A percentile compares a stretch with the other conserved stretches of the same genome.
phyloP scores from a whole-genome alignment of 352 stramenopile species.

The Hyaloperonospora arabidopsidis region DNA sequence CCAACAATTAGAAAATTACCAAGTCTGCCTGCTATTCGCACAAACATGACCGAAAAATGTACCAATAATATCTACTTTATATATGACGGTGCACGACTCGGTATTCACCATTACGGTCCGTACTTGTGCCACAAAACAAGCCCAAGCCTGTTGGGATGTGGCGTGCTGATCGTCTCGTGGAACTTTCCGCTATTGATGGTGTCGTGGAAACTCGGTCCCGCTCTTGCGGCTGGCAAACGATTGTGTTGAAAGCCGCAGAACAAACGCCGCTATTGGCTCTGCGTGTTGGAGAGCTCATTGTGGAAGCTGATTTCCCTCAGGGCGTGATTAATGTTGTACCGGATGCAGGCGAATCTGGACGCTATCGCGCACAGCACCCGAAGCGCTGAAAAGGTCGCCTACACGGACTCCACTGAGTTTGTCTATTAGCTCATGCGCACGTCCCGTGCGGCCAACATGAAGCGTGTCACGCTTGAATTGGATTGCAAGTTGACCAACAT shows the following conservation, averaged over 20 bases:
- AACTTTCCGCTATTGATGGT: conserved; percentile 97
- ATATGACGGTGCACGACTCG: no score
- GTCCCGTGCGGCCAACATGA: conserved; percentile 37
- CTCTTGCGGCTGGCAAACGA: conserved; percentile 87
- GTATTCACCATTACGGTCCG: not conserved
- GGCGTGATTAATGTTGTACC: conserved; percentile 81
- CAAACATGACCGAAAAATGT: no score
- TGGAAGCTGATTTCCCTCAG: conserved; percentile 62
- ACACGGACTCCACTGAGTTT: no score
- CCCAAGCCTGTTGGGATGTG: conserved; percentile 87
- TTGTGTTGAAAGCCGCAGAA: conserved; percentile 91
- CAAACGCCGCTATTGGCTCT: conserved; percentile 36
- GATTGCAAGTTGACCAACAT: conserved; percentile 72
- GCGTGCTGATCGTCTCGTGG: conserved; percentile 69
- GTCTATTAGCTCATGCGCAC: no score
- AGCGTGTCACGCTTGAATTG: conserved; percentile 64
- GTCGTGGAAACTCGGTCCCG: conserved; percentile 87
- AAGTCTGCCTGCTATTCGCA: no score
- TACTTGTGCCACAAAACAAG: conserved; percentile 31
- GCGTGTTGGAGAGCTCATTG: conserved; percentile 77
- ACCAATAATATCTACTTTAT: no score
- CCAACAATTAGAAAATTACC: no score
- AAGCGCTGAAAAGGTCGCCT: no score
- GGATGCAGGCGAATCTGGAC: conserved; percentile 20
- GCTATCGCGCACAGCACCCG: no score